phyloP scores from a whole-genome alignment of 2,329 filamentous ascomycete genomes.

The Metarhizium anisopliae region DNA sequence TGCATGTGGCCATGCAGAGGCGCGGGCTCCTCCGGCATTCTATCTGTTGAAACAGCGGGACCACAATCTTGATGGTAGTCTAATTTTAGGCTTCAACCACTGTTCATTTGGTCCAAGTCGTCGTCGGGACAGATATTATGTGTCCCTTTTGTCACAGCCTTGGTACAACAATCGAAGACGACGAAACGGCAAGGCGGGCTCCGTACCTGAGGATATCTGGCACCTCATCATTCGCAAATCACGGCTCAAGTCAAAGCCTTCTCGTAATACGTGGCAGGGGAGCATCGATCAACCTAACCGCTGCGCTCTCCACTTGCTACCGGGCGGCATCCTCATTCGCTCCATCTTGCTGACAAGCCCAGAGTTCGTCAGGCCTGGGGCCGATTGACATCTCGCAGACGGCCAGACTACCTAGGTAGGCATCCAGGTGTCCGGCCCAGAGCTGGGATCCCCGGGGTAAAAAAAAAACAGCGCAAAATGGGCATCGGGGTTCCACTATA shows the following conservation, averaged over 20 bases:
- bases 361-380: neutral
- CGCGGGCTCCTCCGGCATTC: conserved; percentile 1
- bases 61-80: neutral
- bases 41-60: neutral
- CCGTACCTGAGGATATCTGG: neutral
- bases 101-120: neutral
- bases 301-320: neutral
- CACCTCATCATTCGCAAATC: neutral
- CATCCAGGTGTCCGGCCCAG: neutral
- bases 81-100: neutral
- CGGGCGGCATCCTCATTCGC: neutral
- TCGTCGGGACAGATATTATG: neutral
- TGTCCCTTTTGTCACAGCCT: neutral
- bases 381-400: neutral
- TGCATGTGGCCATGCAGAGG: neutral
- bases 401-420: neutral
- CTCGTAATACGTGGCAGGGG: neutral
- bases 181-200: neutral
- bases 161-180: neutral
- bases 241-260: neutral
- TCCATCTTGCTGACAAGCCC: neutral
- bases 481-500: neutral
- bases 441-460: neutral
- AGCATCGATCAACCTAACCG: too few species aligned
- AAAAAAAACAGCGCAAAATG: neutral